Conservation (phyloP, 768 basidiomycete genomes). For the Gelatoporia subvermispora region DNA sequence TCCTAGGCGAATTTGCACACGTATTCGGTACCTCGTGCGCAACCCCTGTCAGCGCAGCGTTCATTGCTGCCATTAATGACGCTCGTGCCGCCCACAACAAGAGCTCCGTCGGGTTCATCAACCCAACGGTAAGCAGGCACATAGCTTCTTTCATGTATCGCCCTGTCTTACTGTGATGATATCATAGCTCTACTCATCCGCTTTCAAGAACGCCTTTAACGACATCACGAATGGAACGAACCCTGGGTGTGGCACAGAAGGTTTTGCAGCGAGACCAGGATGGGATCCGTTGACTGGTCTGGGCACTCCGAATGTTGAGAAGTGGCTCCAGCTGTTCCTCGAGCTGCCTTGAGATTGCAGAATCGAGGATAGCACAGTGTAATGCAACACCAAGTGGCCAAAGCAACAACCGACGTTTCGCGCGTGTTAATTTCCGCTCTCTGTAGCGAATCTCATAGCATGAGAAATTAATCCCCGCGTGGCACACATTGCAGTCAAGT, state of each 20-base stretch:
- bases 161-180: background rate
- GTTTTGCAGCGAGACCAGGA: conserved; percentile 26
- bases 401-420: no score
- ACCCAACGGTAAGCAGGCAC: conserved; percentile 20
- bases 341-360: conserved; percentile 5
- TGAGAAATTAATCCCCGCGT: no score
- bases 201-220: conserved; percentile 21
- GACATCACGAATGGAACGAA: conserved; percentile 31
- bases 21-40: conserved; percentile 61
- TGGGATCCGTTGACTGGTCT: conserved; percentile 34
- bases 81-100: conserved; percentile 22
- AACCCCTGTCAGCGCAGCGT: conserved; percentile 56
- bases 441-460: no score
- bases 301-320: conserved; percentile 28
- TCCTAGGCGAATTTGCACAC: conserved; percentile 22
- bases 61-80: conserved; percentile 51
- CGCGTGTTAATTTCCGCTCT: no score
- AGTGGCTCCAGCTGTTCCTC: conserved; percentile 9
- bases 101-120: conserved; percentile 30
- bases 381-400: no score
- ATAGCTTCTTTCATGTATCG: background rate
- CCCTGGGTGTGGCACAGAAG: conserved; percentile 32
- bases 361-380: no score
- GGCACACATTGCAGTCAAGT: no score
- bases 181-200: conserved; percentile 15